Evolutionary conservation across 306 rosid genomes (phyloP), one percentile per base, ranked within the genome.

Genomic region (Cucurbita pepo): DNA sequence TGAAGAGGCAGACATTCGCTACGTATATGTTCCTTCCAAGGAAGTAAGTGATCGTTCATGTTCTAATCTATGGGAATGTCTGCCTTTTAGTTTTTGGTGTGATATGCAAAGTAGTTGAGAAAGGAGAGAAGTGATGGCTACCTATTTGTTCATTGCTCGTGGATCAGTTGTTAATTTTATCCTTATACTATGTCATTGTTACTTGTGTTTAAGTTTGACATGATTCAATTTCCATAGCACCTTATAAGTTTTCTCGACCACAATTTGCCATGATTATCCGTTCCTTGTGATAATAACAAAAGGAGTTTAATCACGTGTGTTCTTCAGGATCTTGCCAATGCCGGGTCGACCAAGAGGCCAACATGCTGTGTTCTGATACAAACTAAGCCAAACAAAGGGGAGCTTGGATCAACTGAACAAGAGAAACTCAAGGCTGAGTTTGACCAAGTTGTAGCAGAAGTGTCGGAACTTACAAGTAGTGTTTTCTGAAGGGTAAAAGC

Each of bases 311-410:
- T 37, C 47, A 0, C 38, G 38, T 74, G 36, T 48, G 54, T 58
- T 37, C 37, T 78, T 9, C 83, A 95, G 99, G 99, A 95, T 71
- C 97, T 95, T 57, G 97, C 99, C 55, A 85, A 71, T 80, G 99
- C 97, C 5, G 99, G 97, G 63, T 87, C 87, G 56, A 91, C 99
- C 15, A 95, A 95, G 95, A 91, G 97, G 86, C 99, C 99, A 50
- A 95, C 99, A 12, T 89, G 97, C 82, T 89, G 99, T 60, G 92
- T 94, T 76, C 79, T 94, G 80, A 96, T 94, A 57, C 52, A 60
- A 80, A 89, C 96, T 18, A 91, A 91, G 80, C 96, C 97, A 56
- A 50, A 81, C 58, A 95, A 95, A 85, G 99, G 95, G 19, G 95
- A 84, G 69, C 59, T 91, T 19, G 84, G 73, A 14, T 64, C 82